These are phyloP conservation scores for Colletotrichum chrysophilum DNA, from an alignment of 2,329 filamentous ascomycete genomes.

Conservation along the genomic window DNA sequence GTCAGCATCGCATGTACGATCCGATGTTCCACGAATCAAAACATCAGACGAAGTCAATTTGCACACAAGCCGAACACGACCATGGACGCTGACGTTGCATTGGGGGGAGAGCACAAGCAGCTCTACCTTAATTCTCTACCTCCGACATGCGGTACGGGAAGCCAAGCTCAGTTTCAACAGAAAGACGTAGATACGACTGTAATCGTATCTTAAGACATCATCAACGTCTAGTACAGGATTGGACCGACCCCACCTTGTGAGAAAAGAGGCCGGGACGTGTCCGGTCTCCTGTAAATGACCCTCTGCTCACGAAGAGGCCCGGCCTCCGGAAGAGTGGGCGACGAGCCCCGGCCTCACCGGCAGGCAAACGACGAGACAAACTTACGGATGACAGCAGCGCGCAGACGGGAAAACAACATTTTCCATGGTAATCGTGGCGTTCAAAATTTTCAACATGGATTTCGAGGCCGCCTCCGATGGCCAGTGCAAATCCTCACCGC, in stretches of 20 bases:
- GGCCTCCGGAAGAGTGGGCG: neutral
- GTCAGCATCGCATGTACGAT: neutral
- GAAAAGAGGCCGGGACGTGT: neutral
- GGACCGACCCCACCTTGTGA: neutral
- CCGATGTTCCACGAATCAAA: neutral
- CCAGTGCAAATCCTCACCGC: neutral
- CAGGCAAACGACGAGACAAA: neutral
- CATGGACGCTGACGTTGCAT: neutral
- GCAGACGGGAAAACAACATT: neutral
- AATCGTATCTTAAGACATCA: neutral
- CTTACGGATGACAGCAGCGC: neutral
- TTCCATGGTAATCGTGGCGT: neutral
- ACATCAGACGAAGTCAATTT: neutral
- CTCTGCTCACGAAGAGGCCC: neutral
- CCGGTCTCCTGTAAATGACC: slow-evolving; percentile 17
- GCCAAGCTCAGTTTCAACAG: neutral
- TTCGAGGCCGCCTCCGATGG: neutral
- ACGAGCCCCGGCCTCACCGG: neutral
- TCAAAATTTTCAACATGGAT: neutral
- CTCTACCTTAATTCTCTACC: neutral
- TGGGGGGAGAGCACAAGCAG: neutral
- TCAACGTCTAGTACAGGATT: neutral
- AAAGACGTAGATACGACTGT: neutral
- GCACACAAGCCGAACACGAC: neutral
- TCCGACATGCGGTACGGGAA: neutral